Evolutionary conservation across 495 filamentous ascomycete genomes (phyloP).

Genomic region (Aspergillus hancockii): DNA sequence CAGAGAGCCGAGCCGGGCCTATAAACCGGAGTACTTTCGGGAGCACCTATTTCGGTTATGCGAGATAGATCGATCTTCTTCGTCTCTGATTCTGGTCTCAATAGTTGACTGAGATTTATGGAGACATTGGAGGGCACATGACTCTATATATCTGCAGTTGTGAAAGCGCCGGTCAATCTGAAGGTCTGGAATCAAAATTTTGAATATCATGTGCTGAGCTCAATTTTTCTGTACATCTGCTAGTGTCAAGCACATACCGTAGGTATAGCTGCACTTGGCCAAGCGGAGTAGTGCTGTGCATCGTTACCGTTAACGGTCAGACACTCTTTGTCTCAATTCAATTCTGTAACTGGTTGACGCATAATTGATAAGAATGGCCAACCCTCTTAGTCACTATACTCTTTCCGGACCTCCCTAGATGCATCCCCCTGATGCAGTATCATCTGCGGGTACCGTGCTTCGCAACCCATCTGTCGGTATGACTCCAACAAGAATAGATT

Average conservation of each 20-base stretch:
- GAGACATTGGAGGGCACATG: neutral
- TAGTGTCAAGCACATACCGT: neutral
- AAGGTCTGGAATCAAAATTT: slow-evolving; percentile 3
- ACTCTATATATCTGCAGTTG: neutral
- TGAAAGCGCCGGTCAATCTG: neutral
- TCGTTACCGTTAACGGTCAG: neutral
- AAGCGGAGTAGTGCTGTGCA: neutral
- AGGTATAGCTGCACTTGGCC: neutral
- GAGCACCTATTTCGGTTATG: neutral
- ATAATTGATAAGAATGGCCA: neutral
- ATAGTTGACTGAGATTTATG: slow-evolving; percentile 1
- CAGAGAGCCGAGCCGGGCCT: neutral
- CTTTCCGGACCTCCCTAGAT: too few relatives aligned
- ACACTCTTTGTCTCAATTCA: neutral
- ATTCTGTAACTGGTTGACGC: neutral
- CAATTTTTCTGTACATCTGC: neutral
- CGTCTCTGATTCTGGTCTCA: too few relatives aligned
- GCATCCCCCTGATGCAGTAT: too few relatives aligned
- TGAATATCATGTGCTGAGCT: neutral
- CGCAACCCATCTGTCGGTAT: too few relatives aligned
- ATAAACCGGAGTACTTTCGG: neutral
- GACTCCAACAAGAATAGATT: too few relatives aligned
- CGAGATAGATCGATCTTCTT: neutral
- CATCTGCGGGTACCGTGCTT: too few relatives aligned
- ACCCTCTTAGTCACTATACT: too few relatives aligned